A percentile compares a stretch with the other conserved stretches of the same genome.
phyloP scores from a whole-genome alignment of 31 red algal species.

The Asparagopsis taxiformis region DNA sequence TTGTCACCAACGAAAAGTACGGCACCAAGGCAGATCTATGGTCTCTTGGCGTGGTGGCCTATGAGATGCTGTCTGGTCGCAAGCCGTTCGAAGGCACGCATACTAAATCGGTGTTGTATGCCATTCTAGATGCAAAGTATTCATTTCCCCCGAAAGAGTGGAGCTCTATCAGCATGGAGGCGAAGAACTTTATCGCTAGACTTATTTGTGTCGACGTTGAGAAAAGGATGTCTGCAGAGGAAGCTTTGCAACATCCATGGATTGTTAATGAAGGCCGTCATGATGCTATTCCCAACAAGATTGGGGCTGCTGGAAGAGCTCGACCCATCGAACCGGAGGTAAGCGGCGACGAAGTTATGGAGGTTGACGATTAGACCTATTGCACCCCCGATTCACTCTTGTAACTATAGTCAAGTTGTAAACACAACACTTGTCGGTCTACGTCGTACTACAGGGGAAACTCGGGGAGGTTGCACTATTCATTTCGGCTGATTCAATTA shows the following conservation, averaged over 20 bases:
- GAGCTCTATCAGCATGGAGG: slow-evolving; percentile 45
- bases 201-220: slow-evolving; percentile 59
- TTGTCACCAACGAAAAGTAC: slow-evolving; percentile 58
- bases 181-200: slow-evolving; percentile 46
- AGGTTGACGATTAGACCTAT: too few species aligned
- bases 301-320: too few species aligned
- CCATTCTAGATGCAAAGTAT: slow-evolving; percentile 51
- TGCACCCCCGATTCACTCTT: too few species aligned
- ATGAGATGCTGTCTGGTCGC: slow-evolving; percentile 71
- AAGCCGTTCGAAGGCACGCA: slow-evolving; percentile 75
- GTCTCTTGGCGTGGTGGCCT: slow-evolving; percentile 79
- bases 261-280: slow-evolving; percentile 44
- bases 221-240: slow-evolving; percentile 39
- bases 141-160: slow-evolving; percentile 34
- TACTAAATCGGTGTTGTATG: slow-evolving; percentile 67
- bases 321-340: too few species aligned
- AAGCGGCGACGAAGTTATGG: too few species aligned
- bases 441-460: too few species aligned
- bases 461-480: too few species aligned
- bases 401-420: too few species aligned
- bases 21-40: slow-evolving; percentile 71
- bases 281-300: too few species aligned
- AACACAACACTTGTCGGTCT: too few species aligned
- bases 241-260: slow-evolving; percentile 75
- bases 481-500: too few species aligned